Conservation (phyloP, 805 yeast species). For the Wickerhamiella vanderwaltii region DNA sequence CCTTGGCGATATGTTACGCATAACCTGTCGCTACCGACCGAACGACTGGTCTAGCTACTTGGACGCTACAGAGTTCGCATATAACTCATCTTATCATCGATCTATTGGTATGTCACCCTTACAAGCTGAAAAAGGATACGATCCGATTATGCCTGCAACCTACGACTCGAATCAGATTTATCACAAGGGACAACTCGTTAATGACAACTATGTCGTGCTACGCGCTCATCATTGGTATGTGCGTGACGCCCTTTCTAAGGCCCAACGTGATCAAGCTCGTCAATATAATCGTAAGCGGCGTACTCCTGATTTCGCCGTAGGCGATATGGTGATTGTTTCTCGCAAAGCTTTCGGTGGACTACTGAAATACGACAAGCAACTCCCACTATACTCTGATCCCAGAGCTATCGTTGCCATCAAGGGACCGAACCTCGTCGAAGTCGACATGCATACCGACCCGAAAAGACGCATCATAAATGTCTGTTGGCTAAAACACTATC, state of each 20-base stretch:
- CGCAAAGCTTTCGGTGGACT: constrained; percentile 3
- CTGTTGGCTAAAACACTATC: constrained; percentile 2
- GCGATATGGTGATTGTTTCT: constrained; percentile 1
- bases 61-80: constrained; percentile 2
- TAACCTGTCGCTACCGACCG: background rate
- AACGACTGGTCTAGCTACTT: background rate
- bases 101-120: background rate
- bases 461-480: background rate
- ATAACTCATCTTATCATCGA: constrained; percentile 1
- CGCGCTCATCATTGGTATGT: background rate
- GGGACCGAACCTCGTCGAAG: background rate
- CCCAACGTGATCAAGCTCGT: background rate
- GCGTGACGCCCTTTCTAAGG: background rate
- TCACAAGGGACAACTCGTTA: background rate
- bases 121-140: constrained; percentile 1
- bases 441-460: background rate
- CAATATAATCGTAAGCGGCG: background rate
- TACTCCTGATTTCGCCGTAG: background rate
- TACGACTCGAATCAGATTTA: background rate
- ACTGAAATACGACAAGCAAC: background rate
- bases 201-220: background rate
- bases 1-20: background rate
- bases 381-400: constrained; percentile 1
- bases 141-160: background rate
- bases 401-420: background rate